Base-by-base conservation (phyloP, 495 filamentous ascomycete genomes). In the Aspergillus heteromorphus region DNA sequence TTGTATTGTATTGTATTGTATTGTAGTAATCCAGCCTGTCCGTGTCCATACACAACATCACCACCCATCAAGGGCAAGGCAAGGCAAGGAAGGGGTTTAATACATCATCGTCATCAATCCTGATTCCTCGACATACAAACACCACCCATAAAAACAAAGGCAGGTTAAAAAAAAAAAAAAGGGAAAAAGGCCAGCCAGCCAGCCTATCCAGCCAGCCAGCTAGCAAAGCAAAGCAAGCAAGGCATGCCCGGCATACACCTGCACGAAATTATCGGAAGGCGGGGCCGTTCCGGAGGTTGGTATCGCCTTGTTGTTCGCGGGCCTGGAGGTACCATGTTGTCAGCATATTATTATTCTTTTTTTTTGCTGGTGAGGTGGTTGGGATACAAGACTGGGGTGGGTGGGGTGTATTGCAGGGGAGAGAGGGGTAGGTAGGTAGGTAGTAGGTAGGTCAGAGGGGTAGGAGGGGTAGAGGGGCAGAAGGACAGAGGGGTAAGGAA, bases 251-350 rank as follows among this genome's bases (percentile, higher is more conserved):
- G n/a, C n/a, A n/a, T n/a, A 45, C 0, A 27, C 14, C 27, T 27
- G 43, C 14, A 29, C 27, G 11, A 14, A 45, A 34, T 27, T 53
- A 53, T 20, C 51, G 51, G 42, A 45, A 45, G 34, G 54, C 18
- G 25, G 61, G 40, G 25, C 68, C 70, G 31, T 67, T 73, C 47
- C 54, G 47, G 43, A 65, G 58, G 52, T 75, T 71, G 55, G 63
- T 70, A 50, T 49, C 47, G 36, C 64, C 73, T 25, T 68, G 62
- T 36, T 62, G 65, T 59, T 73, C 71, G 34, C 63, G 62, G 47
- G 55, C 21, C 72, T 75, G n/a, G n/a, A n/a, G n/a, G n/a, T n/a
- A n/a, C n/a, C n/a, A n/a, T n/a, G n/a, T n/a, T n/a, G n/a, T n/a
- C n/a, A n/a, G n/a, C n/a, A n/a, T n/a, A 42, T 19, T 34, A 53